phyloP scores from a whole-genome alignment of 371 early-diverging fungal genomes.

The Dinochytrium kinnereticum region DNA sequence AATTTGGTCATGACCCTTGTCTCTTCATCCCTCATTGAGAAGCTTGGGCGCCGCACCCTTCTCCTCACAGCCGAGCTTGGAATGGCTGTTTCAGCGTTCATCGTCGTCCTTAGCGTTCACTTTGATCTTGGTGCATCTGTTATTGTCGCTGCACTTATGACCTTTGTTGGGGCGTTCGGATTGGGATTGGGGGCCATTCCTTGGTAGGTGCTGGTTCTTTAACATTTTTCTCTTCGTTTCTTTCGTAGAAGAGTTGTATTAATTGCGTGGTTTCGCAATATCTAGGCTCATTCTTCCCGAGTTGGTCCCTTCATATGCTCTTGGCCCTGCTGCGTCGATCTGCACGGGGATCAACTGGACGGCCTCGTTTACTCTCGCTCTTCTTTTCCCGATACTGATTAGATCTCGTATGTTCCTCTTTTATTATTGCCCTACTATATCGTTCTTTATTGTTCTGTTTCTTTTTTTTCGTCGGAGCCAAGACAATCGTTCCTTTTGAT shows the following conservation, averaged over 20 bases:
- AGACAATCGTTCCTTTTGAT: not conserved
- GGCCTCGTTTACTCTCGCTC: conserved; percentile 36
- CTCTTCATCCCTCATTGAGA: conserved; percentile 79
- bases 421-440: no score
- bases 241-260: not conserved
- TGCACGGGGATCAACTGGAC: conserved; percentile 51
- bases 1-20: conserved; percentile 77
- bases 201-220: conserved; percentile 25
- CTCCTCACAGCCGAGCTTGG: conserved; percentile 68
- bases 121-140: conserved; percentile 58
- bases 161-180: conserved; percentile 81
- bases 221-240: not conserved
- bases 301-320: conserved; percentile 45
- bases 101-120: conserved; percentile 57
- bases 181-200: conserved; percentile 86
- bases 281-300: conserved; percentile 53
- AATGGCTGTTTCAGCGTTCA: conserved; percentile 56
- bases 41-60: conserved; percentile 77
- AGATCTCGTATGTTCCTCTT: conserved; percentile 29
- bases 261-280: not conserved
- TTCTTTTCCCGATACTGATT: conserved; percentile 36
- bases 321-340: conserved; percentile 42
- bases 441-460: no score
- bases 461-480: no score
- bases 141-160: conserved; percentile 70